phyloP scores from a whole-genome alignment of 1,284 basidiomycete species.

The Leccinum fallax region DNA sequence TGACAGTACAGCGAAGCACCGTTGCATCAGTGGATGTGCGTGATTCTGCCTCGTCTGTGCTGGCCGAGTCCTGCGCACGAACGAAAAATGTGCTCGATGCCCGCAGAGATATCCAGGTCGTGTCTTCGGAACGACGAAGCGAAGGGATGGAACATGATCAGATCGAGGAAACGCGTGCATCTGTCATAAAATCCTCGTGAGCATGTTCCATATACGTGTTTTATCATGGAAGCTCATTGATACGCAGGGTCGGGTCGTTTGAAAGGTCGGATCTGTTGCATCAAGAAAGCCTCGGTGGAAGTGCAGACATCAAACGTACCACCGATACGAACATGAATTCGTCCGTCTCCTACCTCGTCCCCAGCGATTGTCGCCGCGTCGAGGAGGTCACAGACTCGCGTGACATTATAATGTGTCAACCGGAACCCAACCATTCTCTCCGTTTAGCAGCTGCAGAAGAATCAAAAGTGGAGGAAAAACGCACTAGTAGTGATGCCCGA shows the following conservation, averaged over 20 bases:
- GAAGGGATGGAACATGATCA: neutral
- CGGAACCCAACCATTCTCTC: neutral
- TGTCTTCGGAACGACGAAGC: neutral
- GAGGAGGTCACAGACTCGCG: neutral
- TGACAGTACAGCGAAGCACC: neutral
- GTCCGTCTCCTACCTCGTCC: neutral
- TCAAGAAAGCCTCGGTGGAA: neutral
- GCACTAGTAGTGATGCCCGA: neutral
- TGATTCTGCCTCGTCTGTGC: neutral
- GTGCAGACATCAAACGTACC: neutral
- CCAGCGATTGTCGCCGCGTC: neutral
- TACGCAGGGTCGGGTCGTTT: conserved; percentile 3
- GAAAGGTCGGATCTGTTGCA: neutral
- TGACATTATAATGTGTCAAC: neutral
- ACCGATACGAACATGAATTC: neutral
- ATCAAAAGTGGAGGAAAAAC: neutral
- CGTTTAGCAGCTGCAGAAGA: neutral
- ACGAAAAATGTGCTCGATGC: neutral
- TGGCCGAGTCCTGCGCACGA: neutral
- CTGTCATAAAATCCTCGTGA: conserved; percentile 4
- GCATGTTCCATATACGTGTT: neutral
- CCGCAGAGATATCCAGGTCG: neutral
- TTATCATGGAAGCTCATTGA: conserved; percentile 1
- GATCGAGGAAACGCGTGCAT: neutral
- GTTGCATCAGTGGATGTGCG: neutral